Base-by-base conservation (phyloP, 164 flowering plant species). In the Nymphaea thermarum region DNA sequence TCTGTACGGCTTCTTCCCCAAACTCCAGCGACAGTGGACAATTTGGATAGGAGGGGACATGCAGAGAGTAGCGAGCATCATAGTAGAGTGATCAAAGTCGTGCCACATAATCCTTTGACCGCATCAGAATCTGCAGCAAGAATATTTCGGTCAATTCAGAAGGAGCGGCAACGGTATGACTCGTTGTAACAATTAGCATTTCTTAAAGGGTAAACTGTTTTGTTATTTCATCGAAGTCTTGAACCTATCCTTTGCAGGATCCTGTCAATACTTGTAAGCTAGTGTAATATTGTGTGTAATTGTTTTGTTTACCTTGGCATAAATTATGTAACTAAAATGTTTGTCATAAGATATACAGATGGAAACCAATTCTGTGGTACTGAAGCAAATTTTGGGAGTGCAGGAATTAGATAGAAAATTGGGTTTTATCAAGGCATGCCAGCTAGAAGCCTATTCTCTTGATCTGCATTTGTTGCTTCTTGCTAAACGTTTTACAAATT, bases 91-190 rank as follows among this genome's bases (percentile, higher is more conserved):
- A 93, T 93, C 68, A 87, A 71, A 76, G 98, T 90, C 69, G 91
- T 88, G 51, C 98, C 96, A 18, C 95, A 81, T 67, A 88, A 86
- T 72, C 81, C 82, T 3, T 77, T 80, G 74, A 76, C 84, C 44
- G 95, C 96, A 6, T 77, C 85, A 44, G 96, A 87, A 72, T 85
- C 95, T 15, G 98, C 89, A 41, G 91, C 91, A 6, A 78, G 93
- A 64, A 90, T 93, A 60, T 88, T 93, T 71, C 80, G 42, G 73
- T 90, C 86, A 8, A 93, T 93, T 77, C 91, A 93, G 70, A 82
- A 85, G 77, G 96, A 83, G 60, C 82, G 95, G 67, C 78, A 78
- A 72, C 92, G 86, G 67, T 66, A 74, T 71, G 91, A 82, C 64
- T 70, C 66, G 43, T 8, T 10, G 57, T 51, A 15, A 51, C 57